These are phyloP conservation scores for Penicillium capsulatum DNA, from an alignment of 2,329 filamentous ascomycete genomes.

Conservation along the genomic window DNA sequence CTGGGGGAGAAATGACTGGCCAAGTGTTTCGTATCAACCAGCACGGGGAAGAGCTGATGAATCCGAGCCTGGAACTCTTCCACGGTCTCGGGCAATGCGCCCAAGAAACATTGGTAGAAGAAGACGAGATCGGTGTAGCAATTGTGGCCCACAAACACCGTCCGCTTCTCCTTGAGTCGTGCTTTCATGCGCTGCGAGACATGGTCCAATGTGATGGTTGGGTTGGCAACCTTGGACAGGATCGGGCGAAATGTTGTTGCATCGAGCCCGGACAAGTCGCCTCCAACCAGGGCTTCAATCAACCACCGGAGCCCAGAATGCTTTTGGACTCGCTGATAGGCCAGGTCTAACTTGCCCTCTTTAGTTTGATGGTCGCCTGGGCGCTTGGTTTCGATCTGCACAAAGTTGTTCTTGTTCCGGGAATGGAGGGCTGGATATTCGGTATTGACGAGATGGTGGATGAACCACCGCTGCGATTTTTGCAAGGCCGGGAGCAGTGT, in stretches of 20 bases:
- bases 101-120: conserved; percentile 58
- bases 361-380: conserved; percentile 32
- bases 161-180: conserved; percentile 44
- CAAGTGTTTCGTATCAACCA: conserved; percentile 62
- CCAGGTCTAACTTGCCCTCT: conserved; percentile 26
- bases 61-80: conserved; percentile 51
- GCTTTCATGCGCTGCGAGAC: conserved; percentile 34
- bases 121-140: conserved; percentile 61
- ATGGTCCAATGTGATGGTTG: conserved; percentile 21
- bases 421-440: conserved; percentile 50
- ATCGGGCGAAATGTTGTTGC: conserved; percentile 30
- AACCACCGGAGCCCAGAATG: conserved; percentile 47
- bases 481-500: conserved; percentile 41
- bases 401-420: conserved; percentile 34
- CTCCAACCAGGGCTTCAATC: conserved; percentile 44
- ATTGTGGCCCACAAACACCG: conserved; percentile 59
- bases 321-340: conserved; percentile 29
- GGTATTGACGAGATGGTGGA: conserved; percentile 62
- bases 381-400: conserved; percentile 42
- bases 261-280: conserved; percentile 37
- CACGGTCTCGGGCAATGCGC: conserved; percentile 52
- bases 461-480: conserved; percentile 60
- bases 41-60: conserved; percentile 52
- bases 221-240: conserved; percentile 16
- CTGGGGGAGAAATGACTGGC: conserved; percentile 54